These are phyloP conservation scores for Talaromyces marneffei DNA, from an alignment of 2,329 filamentous ascomycete genomes.

Conservation along the genomic window DNA sequence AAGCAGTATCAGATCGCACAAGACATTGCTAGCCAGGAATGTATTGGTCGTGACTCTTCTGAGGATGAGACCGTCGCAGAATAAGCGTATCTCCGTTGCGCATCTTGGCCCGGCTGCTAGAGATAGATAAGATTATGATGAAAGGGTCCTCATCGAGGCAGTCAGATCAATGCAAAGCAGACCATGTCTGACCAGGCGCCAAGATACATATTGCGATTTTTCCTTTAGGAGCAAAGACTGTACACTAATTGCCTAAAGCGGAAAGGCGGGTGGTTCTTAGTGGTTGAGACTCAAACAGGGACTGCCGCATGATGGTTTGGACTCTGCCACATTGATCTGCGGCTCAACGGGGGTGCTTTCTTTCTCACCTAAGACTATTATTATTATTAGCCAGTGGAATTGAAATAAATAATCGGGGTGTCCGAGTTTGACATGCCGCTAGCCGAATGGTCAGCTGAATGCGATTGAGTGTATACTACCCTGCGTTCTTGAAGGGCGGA, in stretches of 20 bases:
- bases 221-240: background rate
- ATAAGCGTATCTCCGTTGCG: background rate
- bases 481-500: background rate
- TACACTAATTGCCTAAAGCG: background rate
- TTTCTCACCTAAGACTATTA: background rate
- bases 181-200: background rate
- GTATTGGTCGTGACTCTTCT: background rate
- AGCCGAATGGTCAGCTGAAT: background rate
- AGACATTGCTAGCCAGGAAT: background rate
- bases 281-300: background rate
- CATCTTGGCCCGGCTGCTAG: background rate
- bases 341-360: background rate
- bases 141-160: background rate
- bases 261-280: background rate
- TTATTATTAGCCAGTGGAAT: background rate
- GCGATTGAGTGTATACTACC: no score
- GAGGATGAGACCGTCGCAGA: slow-evolving; percentile 6
- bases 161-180: background rate
- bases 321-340: background rate
- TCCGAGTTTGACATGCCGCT: background rate
- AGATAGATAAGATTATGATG: background rate
- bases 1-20: background rate
- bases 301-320: slow-evolving; percentile 5
- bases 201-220: background rate
- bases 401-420: background rate